Conservation (phyloP, 2,329 filamentous ascomycete species). For the Sporothrix luriei region DNA sequence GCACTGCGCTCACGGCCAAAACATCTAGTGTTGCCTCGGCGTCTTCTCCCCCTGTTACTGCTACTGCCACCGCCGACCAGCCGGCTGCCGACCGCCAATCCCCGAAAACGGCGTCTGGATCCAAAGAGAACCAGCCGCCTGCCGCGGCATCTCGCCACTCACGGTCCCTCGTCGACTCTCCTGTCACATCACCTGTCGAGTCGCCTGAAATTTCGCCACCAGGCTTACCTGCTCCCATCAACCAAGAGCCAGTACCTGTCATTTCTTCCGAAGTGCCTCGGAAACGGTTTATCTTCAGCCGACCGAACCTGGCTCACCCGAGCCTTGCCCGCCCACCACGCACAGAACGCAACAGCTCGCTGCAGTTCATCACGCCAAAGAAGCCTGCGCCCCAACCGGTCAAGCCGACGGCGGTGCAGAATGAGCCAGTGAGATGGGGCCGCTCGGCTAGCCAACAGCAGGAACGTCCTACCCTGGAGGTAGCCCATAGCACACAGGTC, state of each 20-base stretch:
- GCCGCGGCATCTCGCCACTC: neutral
- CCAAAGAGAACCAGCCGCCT: neutral
- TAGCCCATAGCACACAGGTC: neutral
- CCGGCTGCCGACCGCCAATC: neutral
- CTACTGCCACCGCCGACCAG: neutral
- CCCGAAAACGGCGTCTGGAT: neutral
- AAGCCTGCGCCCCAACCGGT: neutral
- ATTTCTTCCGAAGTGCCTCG: neutral
- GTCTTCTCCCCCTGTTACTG: neutral
- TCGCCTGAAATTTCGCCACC: neutral
- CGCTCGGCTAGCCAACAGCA: neutral
- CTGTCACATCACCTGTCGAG: neutral
- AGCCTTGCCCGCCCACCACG: neutral
- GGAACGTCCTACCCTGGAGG: neutral
- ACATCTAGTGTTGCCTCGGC: neutral
- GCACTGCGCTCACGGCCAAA: neutral
- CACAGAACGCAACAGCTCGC: slow-evolving; percentile 4
- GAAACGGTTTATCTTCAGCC: neutral
- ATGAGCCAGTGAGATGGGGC: neutral
- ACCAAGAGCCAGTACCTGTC: neutral
- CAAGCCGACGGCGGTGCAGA: neutral
- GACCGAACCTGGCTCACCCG: neutral
- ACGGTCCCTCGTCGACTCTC: neutral
- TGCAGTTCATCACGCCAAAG: slow-evolving; percentile 13
- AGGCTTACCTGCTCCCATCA: neutral